Percentiles rank a stretch among this genome's conserved stretches.
phyloP scores from a whole-genome alignment of 768 basidiomycete species.

The Calocybe indica region DNA sequence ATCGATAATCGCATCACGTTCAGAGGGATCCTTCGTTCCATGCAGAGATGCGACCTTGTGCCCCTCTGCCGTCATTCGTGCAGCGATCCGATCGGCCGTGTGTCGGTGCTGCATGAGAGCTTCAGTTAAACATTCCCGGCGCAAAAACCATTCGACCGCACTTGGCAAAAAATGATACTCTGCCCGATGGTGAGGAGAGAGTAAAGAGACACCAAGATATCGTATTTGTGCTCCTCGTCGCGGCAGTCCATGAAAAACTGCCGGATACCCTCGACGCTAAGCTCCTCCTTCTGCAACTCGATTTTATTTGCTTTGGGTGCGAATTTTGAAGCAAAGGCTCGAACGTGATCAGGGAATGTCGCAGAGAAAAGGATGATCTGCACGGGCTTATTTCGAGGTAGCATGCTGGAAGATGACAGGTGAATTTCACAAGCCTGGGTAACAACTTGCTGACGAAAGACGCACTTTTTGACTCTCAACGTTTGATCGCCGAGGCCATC shows the following conservation, averaged over 20 bases:
- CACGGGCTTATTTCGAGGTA: slow-evolving; percentile 42
- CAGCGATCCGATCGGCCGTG: slow-evolving; percentile 88
- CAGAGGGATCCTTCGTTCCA: slow-evolving; percentile 84
- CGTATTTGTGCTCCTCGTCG: slow-evolving; percentile 90
- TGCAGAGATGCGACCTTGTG: slow-evolving; percentile 96
- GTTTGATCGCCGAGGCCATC: slow-evolving; percentile 94
- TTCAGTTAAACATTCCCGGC: slow-evolving; percentile 1
- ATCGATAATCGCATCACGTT: slow-evolving; percentile 91
- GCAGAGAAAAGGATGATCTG: slow-evolving; percentile 98
- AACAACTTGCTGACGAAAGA: slow-evolving; percentile 2
- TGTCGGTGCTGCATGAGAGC: slow-evolving; percentile 59
- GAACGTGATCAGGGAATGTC: slow-evolving; percentile 93
- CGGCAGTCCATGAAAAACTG: slow-evolving; percentile 98
- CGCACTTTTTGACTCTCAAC: slow-evolving; percentile 87
- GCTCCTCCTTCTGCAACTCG: slow-evolving; percentile 87
- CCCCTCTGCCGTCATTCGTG: slow-evolving; percentile 86
- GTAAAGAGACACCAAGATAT: slow-evolving; percentile 88
- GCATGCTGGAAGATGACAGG: slow-evolving; percentile 35
- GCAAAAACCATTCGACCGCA: slow-evolving; percentile 24
- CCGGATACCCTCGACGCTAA: slow-evolving; percentile 89
- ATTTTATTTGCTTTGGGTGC: slow-evolving; percentile 96
- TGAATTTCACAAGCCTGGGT: slow-evolving; percentile 1
- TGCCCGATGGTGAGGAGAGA: slow-evolving; percentile 91
- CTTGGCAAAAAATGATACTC: slow-evolving; percentile 97
- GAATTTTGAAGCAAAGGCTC: slow-evolving; percentile 86